A percentile compares a stretch with the other conserved stretches of the same genome.
These are phyloP conservation scores for Nothophoma quercina DNA, from an alignment of 2,329 filamentous ascomycete species.

Conservation along the genomic window DNA sequence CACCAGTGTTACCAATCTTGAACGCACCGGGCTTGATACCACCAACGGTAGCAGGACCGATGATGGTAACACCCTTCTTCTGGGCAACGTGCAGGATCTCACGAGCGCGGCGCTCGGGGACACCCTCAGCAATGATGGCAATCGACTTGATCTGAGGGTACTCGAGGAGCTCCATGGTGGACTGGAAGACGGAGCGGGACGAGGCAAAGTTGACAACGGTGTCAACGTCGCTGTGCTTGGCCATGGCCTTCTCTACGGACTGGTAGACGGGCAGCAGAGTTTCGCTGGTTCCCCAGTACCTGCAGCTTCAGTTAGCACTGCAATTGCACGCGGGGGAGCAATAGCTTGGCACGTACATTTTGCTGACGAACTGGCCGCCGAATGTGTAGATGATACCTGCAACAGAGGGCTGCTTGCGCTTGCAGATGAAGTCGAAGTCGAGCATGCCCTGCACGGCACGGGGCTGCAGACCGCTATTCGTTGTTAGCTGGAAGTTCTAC, in stretches of 20 bases:
- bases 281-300: conserved; percentile 99
- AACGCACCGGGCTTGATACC: conserved; percentile 99
- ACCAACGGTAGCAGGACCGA: conserved; percentile 96
- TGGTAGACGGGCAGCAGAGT: conserved; percentile 98
- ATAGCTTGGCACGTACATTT: conserved; percentile 72
- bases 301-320: conserved; percentile 37
- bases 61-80: conserved; percentile 99
- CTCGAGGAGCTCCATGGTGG: conserved; percentile 98
- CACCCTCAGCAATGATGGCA: conserved; percentile 99
- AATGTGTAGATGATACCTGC: conserved; percentile 99
- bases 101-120: conserved; percentile 95
- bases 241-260: conserved; percentile 87
- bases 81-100: conserved; percentile 96
- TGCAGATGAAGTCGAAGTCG: conserved; percentile 99
- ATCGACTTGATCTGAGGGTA: conserved; percentile 97
- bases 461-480: conserved; percentile 84
- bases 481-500: too few relatives aligned
- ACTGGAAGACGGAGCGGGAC: conserved; percentile 97
- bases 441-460: conserved; percentile 73
- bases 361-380: conserved; percentile 99
- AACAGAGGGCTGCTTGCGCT: conserved; percentile 93
- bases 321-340: conserved; percentile 4
- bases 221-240: conserved; percentile 97
- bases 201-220: conserved; percentile 99
- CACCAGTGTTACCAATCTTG: conserved; percentile 99